These are phyloP conservation scores for Aspergillus sp. DNA, from an alignment of 2,329 filamentous ascomycete genomes.

Conservation along the genomic window DNA sequence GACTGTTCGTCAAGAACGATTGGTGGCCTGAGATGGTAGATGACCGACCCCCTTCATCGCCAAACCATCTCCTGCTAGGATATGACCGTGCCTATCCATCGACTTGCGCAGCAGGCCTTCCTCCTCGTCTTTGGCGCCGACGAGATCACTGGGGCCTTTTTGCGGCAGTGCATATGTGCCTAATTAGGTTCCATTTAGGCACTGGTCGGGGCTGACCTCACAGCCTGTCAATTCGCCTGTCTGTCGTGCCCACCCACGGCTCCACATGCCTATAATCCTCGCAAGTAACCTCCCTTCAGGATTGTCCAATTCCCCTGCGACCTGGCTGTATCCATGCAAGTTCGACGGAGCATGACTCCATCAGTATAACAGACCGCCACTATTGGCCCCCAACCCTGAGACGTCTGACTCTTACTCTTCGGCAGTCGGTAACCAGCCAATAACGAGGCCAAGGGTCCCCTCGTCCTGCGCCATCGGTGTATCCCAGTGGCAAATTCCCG, in stretches of 20 bases:
- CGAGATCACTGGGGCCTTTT: constrained; percentile 1
- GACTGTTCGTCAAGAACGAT: background rate
- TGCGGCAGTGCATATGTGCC: constrained; percentile 11
- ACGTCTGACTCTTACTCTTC: too few species aligned
- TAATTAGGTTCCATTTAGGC: constrained; percentile 4
- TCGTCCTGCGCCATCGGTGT: background rate
- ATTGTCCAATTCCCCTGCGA: constrained; percentile 9
- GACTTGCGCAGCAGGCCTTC: background rate
- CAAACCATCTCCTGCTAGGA: constrained; percentile 1
- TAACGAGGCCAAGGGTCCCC: background rate
- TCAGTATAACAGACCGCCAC: too few species aligned
- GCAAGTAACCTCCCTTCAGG: constrained; percentile 6
- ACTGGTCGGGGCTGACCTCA: background rate
- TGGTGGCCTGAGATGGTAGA: constrained; percentile 4
- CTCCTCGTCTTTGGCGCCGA: background rate
- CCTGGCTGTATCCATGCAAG: background rate
- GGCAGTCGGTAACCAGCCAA: background rate
- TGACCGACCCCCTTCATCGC: constrained; percentile 2
- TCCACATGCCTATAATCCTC: constrained; percentile 5
- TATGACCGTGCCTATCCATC: background rate
- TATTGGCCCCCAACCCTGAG: too few species aligned
- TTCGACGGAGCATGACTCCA: too few species aligned
- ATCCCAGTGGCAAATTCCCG: background rate
- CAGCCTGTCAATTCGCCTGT: constrained; percentile 2
- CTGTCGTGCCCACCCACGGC: background rate